phyloP scores from a whole-genome alignment of 106 monocot species.

The Platanthera zijinensis region DNA sequence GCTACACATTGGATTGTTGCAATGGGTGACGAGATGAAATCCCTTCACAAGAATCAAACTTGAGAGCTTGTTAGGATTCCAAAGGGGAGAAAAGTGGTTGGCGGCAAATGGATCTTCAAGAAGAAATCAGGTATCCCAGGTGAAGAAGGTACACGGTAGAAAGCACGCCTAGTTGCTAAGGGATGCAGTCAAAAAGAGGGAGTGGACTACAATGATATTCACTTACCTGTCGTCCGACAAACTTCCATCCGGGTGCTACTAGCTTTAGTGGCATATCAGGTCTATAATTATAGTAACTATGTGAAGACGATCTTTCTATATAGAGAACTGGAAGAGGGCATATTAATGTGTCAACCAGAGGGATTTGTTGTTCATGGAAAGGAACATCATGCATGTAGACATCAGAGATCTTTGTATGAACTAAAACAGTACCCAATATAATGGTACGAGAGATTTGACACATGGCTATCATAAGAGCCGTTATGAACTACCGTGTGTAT shows the following conservation, averaged over 20 bases:
- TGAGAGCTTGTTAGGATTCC: neutral
- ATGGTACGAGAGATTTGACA: too few relatives aligned
- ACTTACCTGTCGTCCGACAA: neutral
- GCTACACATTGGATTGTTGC: neutral
- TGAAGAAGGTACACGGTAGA: neutral
- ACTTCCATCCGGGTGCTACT: neutral
- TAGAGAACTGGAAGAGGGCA: too few relatives aligned
- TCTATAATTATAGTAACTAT: too few relatives aligned
- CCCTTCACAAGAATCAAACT: neutral
- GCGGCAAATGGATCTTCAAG: neutral
- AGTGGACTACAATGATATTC: neutral
- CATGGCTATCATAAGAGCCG: too few relatives aligned
- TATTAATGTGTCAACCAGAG: neutral
- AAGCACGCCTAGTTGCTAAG: neutral
- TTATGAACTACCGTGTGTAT: too few relatives aligned
- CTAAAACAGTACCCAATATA: too few relatives aligned
- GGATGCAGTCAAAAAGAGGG: neutral
- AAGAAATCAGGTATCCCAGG: neutral
- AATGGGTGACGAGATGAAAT: slow-evolving; percentile 3
- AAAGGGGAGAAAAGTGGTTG: neutral
- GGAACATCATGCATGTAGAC: neutral
- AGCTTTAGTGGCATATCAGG: too few relatives aligned
- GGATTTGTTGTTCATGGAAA: neutral
- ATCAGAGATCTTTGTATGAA: neutral
- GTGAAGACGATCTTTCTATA: too few relatives aligned